Evolutionary conservation across 768 basidiomycete species (phyloP), one percentile per base, ranked within the genome.

Genomic region (Rickenella mellea): DNA sequence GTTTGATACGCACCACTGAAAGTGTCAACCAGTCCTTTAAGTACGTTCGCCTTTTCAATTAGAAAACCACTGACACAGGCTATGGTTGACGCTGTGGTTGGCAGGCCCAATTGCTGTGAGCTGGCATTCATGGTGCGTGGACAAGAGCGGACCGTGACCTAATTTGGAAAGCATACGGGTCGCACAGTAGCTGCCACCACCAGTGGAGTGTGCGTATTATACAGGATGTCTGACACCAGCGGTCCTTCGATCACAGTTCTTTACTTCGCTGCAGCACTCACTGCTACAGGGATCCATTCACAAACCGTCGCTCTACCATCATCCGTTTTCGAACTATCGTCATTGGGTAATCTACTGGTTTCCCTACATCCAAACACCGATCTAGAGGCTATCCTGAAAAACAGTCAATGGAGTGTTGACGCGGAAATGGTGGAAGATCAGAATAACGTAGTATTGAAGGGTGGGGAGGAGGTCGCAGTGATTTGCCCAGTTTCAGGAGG

Each of bases 401-500:
- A 66, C 25, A 80, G 79, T 49, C 73, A 73, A 55, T 88, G 87
- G 85, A 85, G 85, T 52, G 83, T 89, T 10, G 65, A 88, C 52
- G 80, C 71, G 40, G 83, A 85, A 61, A 88, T 88, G 83, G 70
- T 86, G 2, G 75, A 80, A 10, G 68, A 79, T 46, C 69, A 70
- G 2, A 61, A 64, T n/a, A 46, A 47, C 1, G 61, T 74, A 15
- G 44, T 63, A 10, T 57, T 90, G 35, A 68, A 59, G 33, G 82
- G 83, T 9, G 85, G 83, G 17, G 84, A 89, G 57, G 80, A 84
- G 51, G 74, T 88, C 6, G 84, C 79, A 11, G 69, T 89, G 20
- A 89, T 90, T 31, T 82, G 81, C 49, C 86, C 83, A 7, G 85
- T 89, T 0, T 85, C 83, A 40, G 87, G 88, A 4, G 86, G 86